Conservation (phyloP, 2,329 filamentous ascomycete genomes). For the Phaeophleospora eucalypticola region DNA sequence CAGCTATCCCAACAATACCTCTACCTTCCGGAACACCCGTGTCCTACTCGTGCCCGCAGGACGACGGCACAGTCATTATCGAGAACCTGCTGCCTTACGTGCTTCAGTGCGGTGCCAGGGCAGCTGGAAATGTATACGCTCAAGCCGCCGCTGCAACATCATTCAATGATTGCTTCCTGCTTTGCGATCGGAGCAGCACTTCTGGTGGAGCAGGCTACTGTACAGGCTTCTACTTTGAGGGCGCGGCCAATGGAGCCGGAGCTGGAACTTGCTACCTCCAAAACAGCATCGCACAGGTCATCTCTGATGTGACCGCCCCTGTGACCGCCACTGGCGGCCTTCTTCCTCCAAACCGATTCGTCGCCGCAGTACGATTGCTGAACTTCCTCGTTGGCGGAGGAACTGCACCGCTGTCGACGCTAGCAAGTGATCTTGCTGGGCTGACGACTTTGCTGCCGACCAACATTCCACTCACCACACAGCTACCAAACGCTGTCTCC, state of each 20-base stretch:
- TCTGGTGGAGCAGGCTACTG: conserved; percentile 19
- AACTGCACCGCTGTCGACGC: conserved; percentile 1
- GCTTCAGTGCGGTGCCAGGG: conserved; percentile 17
- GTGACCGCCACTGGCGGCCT: not conserved
- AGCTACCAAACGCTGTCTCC: conserved; percentile 1
- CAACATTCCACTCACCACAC: conserved; percentile 1
- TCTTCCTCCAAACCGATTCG: not conserved
- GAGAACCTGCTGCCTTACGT: conserved; percentile 22
- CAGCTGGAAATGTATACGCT: conserved; percentile 15
- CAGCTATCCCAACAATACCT: not conserved
- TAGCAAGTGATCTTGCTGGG: conserved; percentile 5
- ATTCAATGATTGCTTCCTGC: conserved; percentile 25
- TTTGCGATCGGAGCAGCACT: conserved; percentile 18
- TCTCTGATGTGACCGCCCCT: not conserved
- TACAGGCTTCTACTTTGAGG: conserved; percentile 23
- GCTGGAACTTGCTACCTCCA: conserved; percentile 23
- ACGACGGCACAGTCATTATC: conserved; percentile 17
- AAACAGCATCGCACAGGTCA: conserved; percentile 17
- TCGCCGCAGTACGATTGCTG: conserved; percentile 15
- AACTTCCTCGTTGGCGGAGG: conserved; percentile 18
- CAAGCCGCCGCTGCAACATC: conserved; percentile 7
- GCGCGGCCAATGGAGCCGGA: conserved; percentile 14
- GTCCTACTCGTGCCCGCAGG: conserved; percentile 15
- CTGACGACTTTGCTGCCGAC: conserved; percentile 7
- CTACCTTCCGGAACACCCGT: conserved; percentile 14